A percentile compares a stretch with the other conserved stretches of the same genome.
Evolutionary conservation across 208 protist genomes (phyloP).

Genomic region (Trypanosoma platydactyli): DNA sequence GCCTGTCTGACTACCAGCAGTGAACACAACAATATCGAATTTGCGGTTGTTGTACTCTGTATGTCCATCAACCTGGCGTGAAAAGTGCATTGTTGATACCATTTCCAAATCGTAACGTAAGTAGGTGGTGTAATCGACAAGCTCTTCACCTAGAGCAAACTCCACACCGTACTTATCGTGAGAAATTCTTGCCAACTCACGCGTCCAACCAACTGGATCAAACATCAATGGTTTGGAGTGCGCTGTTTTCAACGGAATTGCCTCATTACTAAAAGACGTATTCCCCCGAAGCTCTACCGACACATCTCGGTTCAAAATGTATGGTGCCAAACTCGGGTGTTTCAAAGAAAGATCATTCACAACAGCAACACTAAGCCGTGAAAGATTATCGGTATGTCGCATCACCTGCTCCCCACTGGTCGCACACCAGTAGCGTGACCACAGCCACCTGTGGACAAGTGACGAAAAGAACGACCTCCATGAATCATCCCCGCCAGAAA

Average conservation of each 20-base stretch:
- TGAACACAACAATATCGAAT: slow-evolving; percentile 84
- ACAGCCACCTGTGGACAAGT: slow-evolving; percentile 68
- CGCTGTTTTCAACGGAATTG: slow-evolving; percentile 37
- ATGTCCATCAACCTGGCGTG: slow-evolving; percentile 25
- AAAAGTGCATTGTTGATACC: slow-evolving; percentile 56
- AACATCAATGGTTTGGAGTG: slow-evolving; percentile 62
- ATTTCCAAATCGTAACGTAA: slow-evolving; percentile 67
- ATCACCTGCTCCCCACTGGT: slow-evolving; percentile 58
- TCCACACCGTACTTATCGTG: slow-evolving; percentile 47
- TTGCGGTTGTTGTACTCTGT: slow-evolving; percentile 17
- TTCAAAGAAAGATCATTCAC: slow-evolving; percentile 49
- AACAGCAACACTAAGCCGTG: slow-evolving; percentile 55
- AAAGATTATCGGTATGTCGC: slow-evolving; percentile 74
- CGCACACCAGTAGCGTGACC: slow-evolving; percentile 41
- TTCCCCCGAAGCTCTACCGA: slow-evolving; percentile 12
- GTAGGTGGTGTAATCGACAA: slow-evolving; percentile 54
- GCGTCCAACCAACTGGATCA: slow-evolving; percentile 77
- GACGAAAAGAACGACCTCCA: slow-evolving; percentile 64
- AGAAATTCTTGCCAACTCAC: slow-evolving; percentile 55
- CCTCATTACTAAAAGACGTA: neutral
- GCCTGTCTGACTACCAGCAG: slow-evolving; percentile 59
- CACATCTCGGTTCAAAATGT: slow-evolving; percentile 41
- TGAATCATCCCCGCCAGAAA: slow-evolving; percentile 44
- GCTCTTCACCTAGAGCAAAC: slow-evolving; percentile 55
- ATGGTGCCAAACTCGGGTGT: slow-evolving; percentile 53